Percentiles rank a stretch among this genome's conserved stretches.
Conservation (phyloP, 345 rosid species). For the Limnanthes douglasii region DNA sequence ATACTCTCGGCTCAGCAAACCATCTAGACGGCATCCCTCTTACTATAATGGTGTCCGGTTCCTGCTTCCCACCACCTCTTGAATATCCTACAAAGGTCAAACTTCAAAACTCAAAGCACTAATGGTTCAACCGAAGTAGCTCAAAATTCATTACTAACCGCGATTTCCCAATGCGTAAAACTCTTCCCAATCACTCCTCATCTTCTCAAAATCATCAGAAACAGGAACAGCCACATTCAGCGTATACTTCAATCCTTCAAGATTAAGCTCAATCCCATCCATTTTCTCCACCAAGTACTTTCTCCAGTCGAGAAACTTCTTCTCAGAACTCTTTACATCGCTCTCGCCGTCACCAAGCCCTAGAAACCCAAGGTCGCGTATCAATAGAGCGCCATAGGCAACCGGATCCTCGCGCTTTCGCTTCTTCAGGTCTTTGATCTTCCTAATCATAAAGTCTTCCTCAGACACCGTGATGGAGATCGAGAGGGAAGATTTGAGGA, state of each 20-base stretch:
- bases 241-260: constrained; percentile 65
- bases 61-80: constrained; percentile 46
- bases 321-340: constrained; percentile 33
- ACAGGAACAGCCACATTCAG: constrained; percentile 37
- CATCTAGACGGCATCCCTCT: constrained; percentile 83
- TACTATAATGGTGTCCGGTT: constrained; percentile 62
- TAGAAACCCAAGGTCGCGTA: constrained; percentile 80
- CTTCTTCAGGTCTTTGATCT: constrained; percentile 69
- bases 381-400: constrained; percentile 47
- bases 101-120: background rate
- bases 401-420: constrained; percentile 83
- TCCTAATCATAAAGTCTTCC: constrained; percentile 45
- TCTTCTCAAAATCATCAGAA: constrained; percentile 53
- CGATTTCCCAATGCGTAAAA: constrained; percentile 45
- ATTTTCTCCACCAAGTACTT: constrained; percentile 41
- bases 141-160: constrained; percentile 8
- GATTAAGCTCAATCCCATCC: constrained; percentile 77
- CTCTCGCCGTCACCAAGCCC: constrained; percentile 15
- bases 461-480: constrained; percentile 40
- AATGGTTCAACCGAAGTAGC: constrained; percentile 1
- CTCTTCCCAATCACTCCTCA: constrained; percentile 80
- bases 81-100: constrained; percentile 27
- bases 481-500: constrained; percentile 38
- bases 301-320: constrained; percentile 83
- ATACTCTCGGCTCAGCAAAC: constrained; percentile 91